Evolutionary conservation across 2,329 filamentous ascomycete genomes (phyloP).

Genomic region (Emmonsiellopsis sp.): DNA sequence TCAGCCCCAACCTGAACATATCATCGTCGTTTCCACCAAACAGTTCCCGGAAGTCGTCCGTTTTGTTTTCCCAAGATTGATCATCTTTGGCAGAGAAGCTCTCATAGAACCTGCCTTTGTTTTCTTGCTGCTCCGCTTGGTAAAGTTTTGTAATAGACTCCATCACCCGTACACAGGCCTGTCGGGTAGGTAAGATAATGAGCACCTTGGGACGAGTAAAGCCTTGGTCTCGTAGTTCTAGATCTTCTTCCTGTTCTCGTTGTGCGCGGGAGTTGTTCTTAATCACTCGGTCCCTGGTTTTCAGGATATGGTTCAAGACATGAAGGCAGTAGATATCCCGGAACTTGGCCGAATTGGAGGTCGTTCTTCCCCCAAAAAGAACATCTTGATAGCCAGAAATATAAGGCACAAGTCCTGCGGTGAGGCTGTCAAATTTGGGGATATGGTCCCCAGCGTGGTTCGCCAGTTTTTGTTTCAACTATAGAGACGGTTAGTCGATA

Average conservation of each 20-base stretch:
- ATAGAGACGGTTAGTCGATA: conserved; percentile 24
- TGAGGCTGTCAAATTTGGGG: conserved; percentile 49
- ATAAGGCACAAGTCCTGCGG: conserved; percentile 57
- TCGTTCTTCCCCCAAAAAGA: conserved; percentile 62
- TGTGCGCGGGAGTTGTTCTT: conserved; percentile 81
- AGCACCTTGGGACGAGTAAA: conserved; percentile 92
- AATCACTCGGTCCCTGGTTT: conserved; percentile 81
- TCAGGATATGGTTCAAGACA: conserved; percentile 83
- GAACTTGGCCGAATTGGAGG: conserved; percentile 58
- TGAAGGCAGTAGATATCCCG: conserved; percentile 70
- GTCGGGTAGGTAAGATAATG: conserved; percentile 78
- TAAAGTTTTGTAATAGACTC: conserved; percentile 67
- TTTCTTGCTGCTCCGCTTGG: conserved; percentile 84
- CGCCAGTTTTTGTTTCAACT: conserved; percentile 62
- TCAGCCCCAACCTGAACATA: conserved; percentile 91
- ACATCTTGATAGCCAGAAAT: conserved; percentile 79
- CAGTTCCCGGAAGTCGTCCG: conserved; percentile 77
- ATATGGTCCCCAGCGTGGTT: conserved; percentile 46
- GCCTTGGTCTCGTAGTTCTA: conserved; percentile 82
- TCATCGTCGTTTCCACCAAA: conserved; percentile 96
- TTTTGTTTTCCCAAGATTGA: conserved; percentile 62
- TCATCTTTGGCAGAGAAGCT: conserved; percentile 62
- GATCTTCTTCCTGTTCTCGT: conserved; percentile 54
- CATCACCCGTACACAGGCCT: conserved; percentile 71
- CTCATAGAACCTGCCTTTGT: conserved; percentile 85